phyloP scores from a whole-genome alignment of 129 eudicot species.

The Tagetes erecta region DNA sequence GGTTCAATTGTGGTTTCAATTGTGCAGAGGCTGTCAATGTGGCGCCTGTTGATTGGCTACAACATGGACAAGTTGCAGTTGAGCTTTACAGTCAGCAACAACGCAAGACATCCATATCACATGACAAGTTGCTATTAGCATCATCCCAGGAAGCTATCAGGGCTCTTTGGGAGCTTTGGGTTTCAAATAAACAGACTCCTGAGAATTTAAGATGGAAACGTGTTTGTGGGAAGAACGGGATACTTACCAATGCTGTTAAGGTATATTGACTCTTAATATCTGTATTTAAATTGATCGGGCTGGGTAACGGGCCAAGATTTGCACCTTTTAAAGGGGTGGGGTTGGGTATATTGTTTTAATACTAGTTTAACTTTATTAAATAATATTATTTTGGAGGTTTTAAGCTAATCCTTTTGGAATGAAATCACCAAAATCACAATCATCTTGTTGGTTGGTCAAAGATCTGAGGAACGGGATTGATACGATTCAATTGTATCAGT shows the following conservation, averaged over 20 bases:
- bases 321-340: background rate
- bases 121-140: slow-evolving; percentile 65
- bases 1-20: slow-evolving; percentile 84
- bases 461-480: too few species aligned
- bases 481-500: too few species aligned
- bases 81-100: slow-evolving; percentile 68
- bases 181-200: slow-evolving; percentile 32
- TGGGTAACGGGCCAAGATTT: background rate
- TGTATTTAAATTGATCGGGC: background rate
- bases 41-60: slow-evolving; percentile 83
- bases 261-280: slow-evolving; percentile 28
- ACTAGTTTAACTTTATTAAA: background rate
- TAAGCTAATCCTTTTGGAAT: background rate
- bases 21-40: slow-evolving; percentile 92
- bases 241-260: slow-evolving; percentile 61
- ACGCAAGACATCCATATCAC: slow-evolving; percentile 75
- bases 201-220: slow-evolving; percentile 54
- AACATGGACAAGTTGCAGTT: slow-evolving; percentile 74
- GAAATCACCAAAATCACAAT: too few species aligned
- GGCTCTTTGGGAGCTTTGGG: slow-evolving; percentile 50
- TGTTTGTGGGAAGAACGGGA: slow-evolving; percentile 65
- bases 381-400: background rate
- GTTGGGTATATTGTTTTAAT: background rate
- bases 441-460: too few species aligned
- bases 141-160: slow-evolving; percentile 57